These are phyloP conservation scores for Pulveroboletus sp. DNA, from an alignment of 768 basidiomycete species.

Conservation along the genomic window DNA sequence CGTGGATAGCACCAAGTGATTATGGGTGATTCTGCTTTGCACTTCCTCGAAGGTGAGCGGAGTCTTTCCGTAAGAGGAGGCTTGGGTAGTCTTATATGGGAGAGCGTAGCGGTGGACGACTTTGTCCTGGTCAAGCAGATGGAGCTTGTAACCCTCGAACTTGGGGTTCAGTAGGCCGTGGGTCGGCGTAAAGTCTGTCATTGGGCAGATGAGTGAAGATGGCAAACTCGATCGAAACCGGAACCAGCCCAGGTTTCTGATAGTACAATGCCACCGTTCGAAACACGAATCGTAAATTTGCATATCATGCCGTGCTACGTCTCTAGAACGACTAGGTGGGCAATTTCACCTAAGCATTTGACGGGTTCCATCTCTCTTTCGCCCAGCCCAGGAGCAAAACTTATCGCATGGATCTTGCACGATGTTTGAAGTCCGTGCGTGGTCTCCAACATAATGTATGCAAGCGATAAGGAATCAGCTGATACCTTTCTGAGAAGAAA, in stretches of 20 bases:
- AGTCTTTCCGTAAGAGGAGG: conserved; percentile 54
- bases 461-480: background rate
- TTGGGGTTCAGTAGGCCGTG: conserved; percentile 70
- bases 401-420: too few species aligned
- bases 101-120: conserved; percentile 53
- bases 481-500: background rate
- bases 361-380: too few species aligned
- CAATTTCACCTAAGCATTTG: too few species aligned
- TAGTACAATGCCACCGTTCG: too few species aligned
- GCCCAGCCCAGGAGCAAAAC: too few species aligned
- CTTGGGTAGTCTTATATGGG: conserved; percentile 43
- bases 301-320: too few species aligned
- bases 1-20: conserved; percentile 61
- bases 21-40: conserved; percentile 80
- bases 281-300: too few species aligned
- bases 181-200: conserved; percentile 42
- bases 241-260: background rate
- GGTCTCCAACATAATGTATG: too few species aligned
- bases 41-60: conserved; percentile 79
- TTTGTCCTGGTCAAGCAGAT: conserved; percentile 57
- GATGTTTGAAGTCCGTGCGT: too few species aligned
- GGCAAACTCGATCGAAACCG: too few species aligned
- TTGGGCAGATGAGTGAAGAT: too few species aligned
- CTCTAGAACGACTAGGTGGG: too few species aligned
- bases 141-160: conserved; percentile 82